Evolutionary conservation across 106 monocot genomes (phyloP).

Genomic region (Vanilla planifolia): DNA sequence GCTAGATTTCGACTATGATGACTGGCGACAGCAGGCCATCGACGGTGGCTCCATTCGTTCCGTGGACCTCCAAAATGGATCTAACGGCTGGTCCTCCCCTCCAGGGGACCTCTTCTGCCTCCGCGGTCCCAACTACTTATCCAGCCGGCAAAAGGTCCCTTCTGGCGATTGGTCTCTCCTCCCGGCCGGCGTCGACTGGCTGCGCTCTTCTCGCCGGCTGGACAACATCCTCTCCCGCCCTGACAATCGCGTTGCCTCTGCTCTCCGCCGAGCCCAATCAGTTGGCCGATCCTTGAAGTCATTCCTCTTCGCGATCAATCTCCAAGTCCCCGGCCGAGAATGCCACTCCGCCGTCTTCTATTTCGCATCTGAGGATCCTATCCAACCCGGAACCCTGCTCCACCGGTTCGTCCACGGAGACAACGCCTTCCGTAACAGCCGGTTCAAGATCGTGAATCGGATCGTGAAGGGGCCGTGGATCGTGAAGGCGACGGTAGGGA

Average conservation of each 20-base stretch:
- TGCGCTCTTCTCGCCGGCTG: constrained; percentile 41
- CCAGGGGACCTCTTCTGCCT: constrained; percentile 53
- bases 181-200: constrained; percentile 72
- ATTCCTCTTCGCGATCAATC: constrained; percentile 53
- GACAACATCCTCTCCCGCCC: constrained; percentile 48
- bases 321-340: constrained; percentile 53
- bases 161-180: constrained; percentile 46
- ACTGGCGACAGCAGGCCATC: constrained; percentile 36
- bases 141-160: constrained; percentile 30
- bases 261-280: constrained; percentile 28
- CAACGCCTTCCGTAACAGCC: constrained; percentile 44
- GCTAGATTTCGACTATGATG: not conserved
- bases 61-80: constrained; percentile 48
- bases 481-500: constrained; percentile 47
- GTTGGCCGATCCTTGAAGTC: constrained; percentile 15
- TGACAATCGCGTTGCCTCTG: constrained; percentile 31
- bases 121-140: constrained; percentile 22
- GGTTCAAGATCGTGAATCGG: constrained; percentile 59
- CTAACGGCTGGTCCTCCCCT: constrained; percentile 76
- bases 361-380: constrained; percentile 37
- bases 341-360: constrained; percentile 52
- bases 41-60: constrained; percentile 37
- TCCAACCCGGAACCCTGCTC: constrained; percentile 37
- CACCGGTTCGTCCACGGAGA: constrained; percentile 44
- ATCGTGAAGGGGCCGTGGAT: constrained; percentile 64